A percentile compares a stretch with the other conserved stretches of the same genome.
Conservation (phyloP, 768 basidiomycete species). For the Lepiota subincarnata region DNA sequence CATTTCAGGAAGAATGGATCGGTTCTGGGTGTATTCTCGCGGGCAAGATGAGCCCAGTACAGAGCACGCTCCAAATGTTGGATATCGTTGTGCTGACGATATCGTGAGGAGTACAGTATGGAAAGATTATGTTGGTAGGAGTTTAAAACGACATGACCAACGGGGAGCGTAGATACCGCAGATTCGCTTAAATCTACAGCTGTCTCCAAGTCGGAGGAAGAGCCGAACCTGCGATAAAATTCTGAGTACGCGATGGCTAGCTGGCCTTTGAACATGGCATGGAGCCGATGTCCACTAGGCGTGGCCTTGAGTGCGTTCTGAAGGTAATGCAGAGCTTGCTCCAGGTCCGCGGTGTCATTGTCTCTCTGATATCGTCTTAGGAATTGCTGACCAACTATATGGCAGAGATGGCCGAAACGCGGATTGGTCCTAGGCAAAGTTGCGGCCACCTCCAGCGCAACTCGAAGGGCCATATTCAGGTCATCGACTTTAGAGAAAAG, state of each 20-base stretch:
- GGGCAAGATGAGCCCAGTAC: background rate
- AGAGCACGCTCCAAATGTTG: background rate
- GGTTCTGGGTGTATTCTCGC: background rate
- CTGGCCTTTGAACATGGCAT: background rate
- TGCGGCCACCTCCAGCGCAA: background rate
- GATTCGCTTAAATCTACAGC: background rate
- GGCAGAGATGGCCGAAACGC: background rate
- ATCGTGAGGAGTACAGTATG: background rate
- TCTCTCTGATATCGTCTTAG: background rate
- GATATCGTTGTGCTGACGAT: background rate
- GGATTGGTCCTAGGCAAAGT: background rate
- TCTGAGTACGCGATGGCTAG: background rate
- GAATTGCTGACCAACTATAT: background rate
- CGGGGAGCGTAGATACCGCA: background rate
- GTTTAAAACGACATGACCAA: background rate
- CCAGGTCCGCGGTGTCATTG: conserved; percentile 1
- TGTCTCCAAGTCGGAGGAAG: background rate
- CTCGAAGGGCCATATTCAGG: background rate
- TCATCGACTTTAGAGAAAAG: background rate
- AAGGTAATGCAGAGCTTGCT: background rate
- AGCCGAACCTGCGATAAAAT: background rate
- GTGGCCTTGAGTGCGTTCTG: background rate
- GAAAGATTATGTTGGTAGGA: background rate
- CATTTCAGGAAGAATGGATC: background rate
- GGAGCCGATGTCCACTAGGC: background rate